These are phyloP conservation scores for Triadica sebifera DNA, from an alignment of 345 rosid genomes.

Conservation along the genomic window DNA sequence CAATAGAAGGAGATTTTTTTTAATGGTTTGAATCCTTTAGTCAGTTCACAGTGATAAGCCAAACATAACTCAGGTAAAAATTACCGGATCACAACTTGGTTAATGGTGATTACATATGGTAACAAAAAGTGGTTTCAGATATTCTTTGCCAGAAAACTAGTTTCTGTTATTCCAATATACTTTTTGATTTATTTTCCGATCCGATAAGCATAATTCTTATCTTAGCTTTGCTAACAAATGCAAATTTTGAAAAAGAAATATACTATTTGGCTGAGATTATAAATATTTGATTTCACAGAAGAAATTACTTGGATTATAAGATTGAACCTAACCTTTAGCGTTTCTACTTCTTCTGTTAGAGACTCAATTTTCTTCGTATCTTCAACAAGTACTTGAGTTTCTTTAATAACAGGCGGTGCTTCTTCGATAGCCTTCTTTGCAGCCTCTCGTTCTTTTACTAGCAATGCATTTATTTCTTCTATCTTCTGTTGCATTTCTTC, in stretches of 20 bases:
- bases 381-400: constrained; percentile 50
- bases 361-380: constrained; percentile 43
- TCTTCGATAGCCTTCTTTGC: constrained; percentile 48
- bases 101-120: too few species aligned
- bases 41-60: too few species aligned
- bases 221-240: background rate
- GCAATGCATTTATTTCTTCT: constrained; percentile 37
- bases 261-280: background rate
- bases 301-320: background rate
- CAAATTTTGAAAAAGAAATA: background rate
- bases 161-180: too few species aligned
- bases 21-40: too few species aligned
- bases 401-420: constrained; percentile 49
- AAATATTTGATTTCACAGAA: background rate
- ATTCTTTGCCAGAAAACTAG: too few species aligned
- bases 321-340: constrained; percentile 34
- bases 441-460: constrained; percentile 38
- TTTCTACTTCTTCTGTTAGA: constrained; percentile 44
- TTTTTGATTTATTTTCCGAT: too few species aligned
- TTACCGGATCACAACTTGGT: too few species aligned
- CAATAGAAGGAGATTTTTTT: too few species aligned
- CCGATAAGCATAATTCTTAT: background rate
- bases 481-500: constrained; percentile 45
- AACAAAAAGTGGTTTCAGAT: too few species aligned
- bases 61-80: too few species aligned